Conservation (phyloP, 257 asterid species). For the Solanum appendiculatum region DNA sequence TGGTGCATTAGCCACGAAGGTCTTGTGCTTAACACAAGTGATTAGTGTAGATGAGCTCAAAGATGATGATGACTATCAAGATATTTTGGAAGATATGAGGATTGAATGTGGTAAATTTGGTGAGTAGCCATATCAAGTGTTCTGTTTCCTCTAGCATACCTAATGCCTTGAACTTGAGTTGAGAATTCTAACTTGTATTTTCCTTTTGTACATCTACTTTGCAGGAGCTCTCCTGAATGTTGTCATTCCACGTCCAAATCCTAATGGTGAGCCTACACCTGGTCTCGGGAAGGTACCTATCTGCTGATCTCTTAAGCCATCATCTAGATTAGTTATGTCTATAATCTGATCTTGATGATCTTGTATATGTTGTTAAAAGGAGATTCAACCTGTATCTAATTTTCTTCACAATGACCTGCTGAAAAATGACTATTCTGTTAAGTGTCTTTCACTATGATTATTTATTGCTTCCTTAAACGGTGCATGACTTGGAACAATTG, state of each 20-base stretch:
- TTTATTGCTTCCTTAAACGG: background rate
- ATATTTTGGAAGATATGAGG: slow-evolving; percentile 83
- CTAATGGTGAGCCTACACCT: slow-evolving; percentile 57
- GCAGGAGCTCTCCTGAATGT: slow-evolving; percentile 75
- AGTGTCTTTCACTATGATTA: background rate
- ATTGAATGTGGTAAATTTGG: slow-evolving; percentile 71
- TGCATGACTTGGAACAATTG: background rate
- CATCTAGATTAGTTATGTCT: background rate
- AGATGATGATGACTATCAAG: slow-evolving; percentile 74
- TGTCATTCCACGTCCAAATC: slow-evolving; percentile 78
- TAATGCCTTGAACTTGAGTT: background rate
- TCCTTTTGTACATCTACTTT: background rate
- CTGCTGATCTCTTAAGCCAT: background rate
- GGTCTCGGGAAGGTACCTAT: slow-evolving; percentile 82
- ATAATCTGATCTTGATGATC: background rate
- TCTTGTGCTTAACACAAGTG: slow-evolving; percentile 75
- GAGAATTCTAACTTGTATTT: slow-evolving; percentile 4
- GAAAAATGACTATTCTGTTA: background rate
- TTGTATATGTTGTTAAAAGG: background rate
- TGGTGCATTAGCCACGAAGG: slow-evolving; percentile 52
- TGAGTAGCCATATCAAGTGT: background rate
- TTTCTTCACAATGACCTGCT: background rate
- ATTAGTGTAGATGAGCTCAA: slow-evolving; percentile 61
- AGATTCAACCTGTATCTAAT: background rate
- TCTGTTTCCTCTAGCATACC: slow-evolving; percentile 1